A percentile compares a stretch with the other conserved stretches of the same genome.
These are phyloP conservation scores for Mucor circinelloides DNA, from an alignment of 371 early-diverging fungal genomes.

Conservation along the genomic window DNA sequence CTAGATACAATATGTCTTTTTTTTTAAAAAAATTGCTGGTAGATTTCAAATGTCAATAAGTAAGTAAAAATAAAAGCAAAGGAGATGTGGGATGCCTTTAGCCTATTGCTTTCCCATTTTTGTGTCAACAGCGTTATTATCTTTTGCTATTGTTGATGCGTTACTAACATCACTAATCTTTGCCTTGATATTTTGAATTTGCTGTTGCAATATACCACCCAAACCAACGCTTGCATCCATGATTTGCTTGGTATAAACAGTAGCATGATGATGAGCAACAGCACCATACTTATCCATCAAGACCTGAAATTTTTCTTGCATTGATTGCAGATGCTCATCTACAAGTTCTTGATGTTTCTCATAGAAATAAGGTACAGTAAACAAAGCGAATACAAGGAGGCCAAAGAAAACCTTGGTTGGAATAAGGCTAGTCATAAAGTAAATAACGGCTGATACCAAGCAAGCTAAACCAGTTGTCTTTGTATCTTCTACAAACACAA, in stretches of 20 bases:
- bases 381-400: conserved; percentile 5
- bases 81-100: background rate
- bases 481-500: conserved; percentile 52
- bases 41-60: background rate
- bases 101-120: background rate
- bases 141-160: background rate
- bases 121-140: background rate
- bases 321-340: background rate
- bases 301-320: background rate
- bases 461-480: conserved; percentile 9
- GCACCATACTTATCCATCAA: background rate
- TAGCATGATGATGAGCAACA: background rate
- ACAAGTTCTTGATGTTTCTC: conserved; percentile 11
- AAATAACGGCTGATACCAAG: conserved; percentile 5
- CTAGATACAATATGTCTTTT: background rate
- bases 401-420: conserved; percentile 19
- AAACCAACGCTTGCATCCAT: background rate
- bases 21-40: background rate
- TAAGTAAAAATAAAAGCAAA: background rate
- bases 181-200: background rate
- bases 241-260: background rate
- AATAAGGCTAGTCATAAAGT: conserved; percentile 10
- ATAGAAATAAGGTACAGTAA: conserved; percentile 18
- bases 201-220: background rate
- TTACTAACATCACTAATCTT: background rate